Evolutionary conservation across 2,329 filamentous ascomycete genomes (phyloP).

Genomic region (Leptographium galeiforme): DNA sequence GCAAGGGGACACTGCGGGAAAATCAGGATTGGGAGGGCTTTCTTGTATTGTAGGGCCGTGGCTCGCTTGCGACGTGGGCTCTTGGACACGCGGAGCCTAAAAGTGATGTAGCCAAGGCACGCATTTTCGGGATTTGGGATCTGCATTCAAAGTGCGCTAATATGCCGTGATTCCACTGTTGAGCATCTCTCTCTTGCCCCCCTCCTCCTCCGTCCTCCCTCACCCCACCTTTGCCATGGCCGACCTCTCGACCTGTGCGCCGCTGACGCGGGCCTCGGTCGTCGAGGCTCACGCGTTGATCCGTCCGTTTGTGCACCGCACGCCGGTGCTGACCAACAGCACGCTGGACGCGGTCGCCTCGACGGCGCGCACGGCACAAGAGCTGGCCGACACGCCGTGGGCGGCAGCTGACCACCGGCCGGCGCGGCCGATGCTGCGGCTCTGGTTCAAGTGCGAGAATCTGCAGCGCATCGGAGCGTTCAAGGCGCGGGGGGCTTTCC

Average conservation of each 20-base stretch:
- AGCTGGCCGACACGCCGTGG: slow-evolving; percentile 2
- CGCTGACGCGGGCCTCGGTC: slow-evolving; percentile 62
- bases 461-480: slow-evolving; percentile 83
- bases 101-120: background rate
- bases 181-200: background rate
- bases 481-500: slow-evolving; percentile 82
- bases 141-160: too few species aligned
- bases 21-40: background rate
- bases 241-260: slow-evolving; percentile 38
- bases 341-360: slow-evolving; percentile 67
- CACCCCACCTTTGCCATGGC: slow-evolving; percentile 28
- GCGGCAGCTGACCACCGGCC: slow-evolving; percentile 19
- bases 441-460: slow-evolving; percentile 97
- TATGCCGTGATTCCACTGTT: too few species aligned
- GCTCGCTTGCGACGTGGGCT: background rate
- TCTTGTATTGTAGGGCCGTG: background rate
- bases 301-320: slow-evolving; percentile 62
- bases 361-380: slow-evolving; percentile 39
- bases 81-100: background rate
- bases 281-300: slow-evolving; percentile 60
- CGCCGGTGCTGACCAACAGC: slow-evolving; percentile 67
- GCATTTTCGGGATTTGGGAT: too few species aligned
- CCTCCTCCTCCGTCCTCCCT: background rate
- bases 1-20: background rate
- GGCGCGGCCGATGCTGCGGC: slow-evolving; percentile 50